Base-by-base conservation (phyloP, 2,329 filamentous ascomycete species). In the Sporothrix variecibatus region DNA sequence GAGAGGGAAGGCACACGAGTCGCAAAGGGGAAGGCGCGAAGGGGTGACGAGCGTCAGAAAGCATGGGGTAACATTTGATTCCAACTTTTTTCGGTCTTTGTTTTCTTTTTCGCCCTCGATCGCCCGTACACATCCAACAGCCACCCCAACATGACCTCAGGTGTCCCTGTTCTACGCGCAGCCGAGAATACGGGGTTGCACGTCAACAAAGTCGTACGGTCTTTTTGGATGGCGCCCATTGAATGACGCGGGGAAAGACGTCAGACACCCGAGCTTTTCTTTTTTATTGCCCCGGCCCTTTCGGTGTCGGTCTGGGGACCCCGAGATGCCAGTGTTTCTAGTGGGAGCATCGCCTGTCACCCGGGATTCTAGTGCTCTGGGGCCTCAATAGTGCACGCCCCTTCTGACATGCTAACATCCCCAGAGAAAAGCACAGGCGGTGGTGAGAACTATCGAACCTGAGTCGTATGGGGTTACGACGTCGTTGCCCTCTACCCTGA, bases 291-390 rank as follows among this genome's bases (percentile, higher is more conserved):
- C 28, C 43, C 46, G 11, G 46, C 11, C 26, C 9, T 2, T 58
- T 74, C 69, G 73, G 62, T 2, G 23, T 74, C 73, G 73, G 69
- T 72, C 53, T 72, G 62, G 64, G 72, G 70, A 60, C 69, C 73
- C 73, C 73, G 73, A 74, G 56, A 40, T 69, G 11, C 34, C 46
- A 34, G 28, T 15, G 8, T n/a, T 49, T 9, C 28, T 51, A 34
- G 43, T 2, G 23, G 62, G 7, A 8, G 38, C 40, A 4, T 11
- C n/a, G 40, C 23, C 23, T 49, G n/a, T 46, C 62, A 28, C 8
- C 62, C 62, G 15, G 31, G 38, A 17, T 43, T 43, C 4, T 12
- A 12, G 26, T 34, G 20, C 46, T n/a, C 40, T 3, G 28, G 28
- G 58, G 58, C 7, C 58, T 34, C 17, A 56, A 26, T 11, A 23